Evolutionary conservation across 2,329 filamentous ascomycete species (phyloP), one percentile per base, ranked within the genome.

Genomic region (Aspergillus carbonarius): DNA sequence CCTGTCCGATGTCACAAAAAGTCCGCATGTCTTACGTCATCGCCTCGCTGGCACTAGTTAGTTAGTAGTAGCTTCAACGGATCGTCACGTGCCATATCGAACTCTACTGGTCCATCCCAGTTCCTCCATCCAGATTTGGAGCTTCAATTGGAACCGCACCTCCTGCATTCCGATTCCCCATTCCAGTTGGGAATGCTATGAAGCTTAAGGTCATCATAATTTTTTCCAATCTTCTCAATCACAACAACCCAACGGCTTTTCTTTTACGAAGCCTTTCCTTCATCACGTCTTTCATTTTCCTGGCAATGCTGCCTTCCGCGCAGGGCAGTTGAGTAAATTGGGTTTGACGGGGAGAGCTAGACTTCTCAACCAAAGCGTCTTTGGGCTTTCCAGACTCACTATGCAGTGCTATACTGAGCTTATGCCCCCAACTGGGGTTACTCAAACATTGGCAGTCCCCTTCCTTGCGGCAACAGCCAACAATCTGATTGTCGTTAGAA

Each of bases 341-440:
- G 51, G 18, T 47, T 48, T 51, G 37, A 27, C 18, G 42, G 17
- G 44, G 30, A 49, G 44, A 42, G 18, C n/a, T 20, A 25, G 32
- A 32, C 18, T 32, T 34, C 18, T 20, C 30, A 37, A 32, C 27
- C 44, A 48, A 48, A 54, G 40, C 32, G 30, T 30, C 15, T 13
- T 39, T 46, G 18, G 30, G 40, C 27, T 46, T 40, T 8, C 46
- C 32, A 59, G 35, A 54, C 42, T 23, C 52, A 59, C 60, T 34
- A 98, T 98, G 93, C 93, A 98, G 85, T 96, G 92, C 83, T 98
- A 98, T 80, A 93, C 92, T 72, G 95, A 99, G 83, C 83, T 99
- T 75, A 88, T 92, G 75, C 90, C 93, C 81, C 93, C 95, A 55
- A 96, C 93, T 74, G 93, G 93, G 74, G 92, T 98, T 78, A 93